Percentiles rank a stretch among this genome's conserved stretches.
Conservation (phyloP, 345 rosid genomes). For the Erysimum cheiranthoides region DNA sequence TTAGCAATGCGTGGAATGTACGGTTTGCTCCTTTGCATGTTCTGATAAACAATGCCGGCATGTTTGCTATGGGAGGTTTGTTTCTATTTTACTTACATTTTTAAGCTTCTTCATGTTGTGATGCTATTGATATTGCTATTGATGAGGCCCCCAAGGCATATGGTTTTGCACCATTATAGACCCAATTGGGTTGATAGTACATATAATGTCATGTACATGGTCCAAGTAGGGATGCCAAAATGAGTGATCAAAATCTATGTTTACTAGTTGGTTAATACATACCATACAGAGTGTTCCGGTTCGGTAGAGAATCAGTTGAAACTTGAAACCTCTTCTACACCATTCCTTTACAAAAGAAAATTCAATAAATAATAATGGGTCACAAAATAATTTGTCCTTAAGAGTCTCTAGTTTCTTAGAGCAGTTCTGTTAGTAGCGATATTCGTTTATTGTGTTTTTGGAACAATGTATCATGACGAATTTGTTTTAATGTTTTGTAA, state of each 20-base stretch:
- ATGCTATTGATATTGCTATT: background rate
- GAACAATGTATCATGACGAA: background rate
- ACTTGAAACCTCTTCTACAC: background rate
- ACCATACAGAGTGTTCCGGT: background rate
- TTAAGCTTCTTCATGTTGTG: background rate
- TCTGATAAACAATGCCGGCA: constrained; percentile 90
- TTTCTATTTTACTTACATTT: background rate
- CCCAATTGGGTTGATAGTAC: background rate
- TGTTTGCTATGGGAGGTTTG: constrained; percentile 88
- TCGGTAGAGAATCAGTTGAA: background rate
- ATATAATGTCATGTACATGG: background rate
- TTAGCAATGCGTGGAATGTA: constrained; percentile 78
- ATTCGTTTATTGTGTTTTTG: background rate
- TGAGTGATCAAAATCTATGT: background rate
- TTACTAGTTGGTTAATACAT: background rate
- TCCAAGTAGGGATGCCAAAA: background rate
- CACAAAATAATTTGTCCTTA: background rate
- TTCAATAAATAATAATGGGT: background rate
- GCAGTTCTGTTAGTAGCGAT: background rate
- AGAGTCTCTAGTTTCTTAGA: background rate
- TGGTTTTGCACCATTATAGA: background rate
- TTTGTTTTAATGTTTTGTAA: background rate
- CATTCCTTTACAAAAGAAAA: background rate
- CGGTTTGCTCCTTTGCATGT: constrained; percentile 70
- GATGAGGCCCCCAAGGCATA: constrained; percentile 11